phyloP scores from a whole-genome alignment of 306 rosid genomes.

The Mucuna pruriens region DNA sequence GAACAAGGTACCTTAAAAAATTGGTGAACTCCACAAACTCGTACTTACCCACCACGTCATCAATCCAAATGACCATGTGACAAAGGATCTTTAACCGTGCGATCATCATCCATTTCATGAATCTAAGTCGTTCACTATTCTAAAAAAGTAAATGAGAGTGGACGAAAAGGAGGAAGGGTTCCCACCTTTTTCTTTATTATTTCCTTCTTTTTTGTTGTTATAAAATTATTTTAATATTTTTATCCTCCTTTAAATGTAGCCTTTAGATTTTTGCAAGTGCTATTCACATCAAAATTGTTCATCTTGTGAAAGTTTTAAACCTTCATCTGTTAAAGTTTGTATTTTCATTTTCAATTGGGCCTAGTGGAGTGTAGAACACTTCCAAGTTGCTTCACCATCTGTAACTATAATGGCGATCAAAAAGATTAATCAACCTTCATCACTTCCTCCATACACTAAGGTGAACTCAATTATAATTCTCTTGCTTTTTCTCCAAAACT shows the following conservation, averaged over 20 bases:
- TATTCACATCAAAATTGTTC: slow-evolving; percentile 38
- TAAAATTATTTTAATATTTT: background rate
- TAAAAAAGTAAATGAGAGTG: background rate
- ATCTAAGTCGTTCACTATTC: background rate
- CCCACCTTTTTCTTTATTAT: background rate
- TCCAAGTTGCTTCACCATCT: slow-evolving; percentile 35
- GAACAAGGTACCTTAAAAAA: background rate
- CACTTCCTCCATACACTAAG: slow-evolving; percentile 76
- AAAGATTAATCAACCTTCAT: slow-evolving; percentile 53
- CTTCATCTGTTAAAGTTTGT: slow-evolving; percentile 10
- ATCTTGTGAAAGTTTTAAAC: slow-evolving; percentile 28
- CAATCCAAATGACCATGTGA: too few species aligned
- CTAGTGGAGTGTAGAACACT: background rate
- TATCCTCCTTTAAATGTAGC: slow-evolving; percentile 33
- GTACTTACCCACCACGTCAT: too few species aligned
- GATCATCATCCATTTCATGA: too few species aligned
- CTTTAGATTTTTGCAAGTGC: slow-evolving; percentile 21
- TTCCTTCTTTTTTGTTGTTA: background rate
- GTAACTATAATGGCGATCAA: slow-evolving; percentile 59
- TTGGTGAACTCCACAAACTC: background rate
- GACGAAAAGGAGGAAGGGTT: background rate
- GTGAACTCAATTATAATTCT: slow-evolving; percentile 37
- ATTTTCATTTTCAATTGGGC: background rate
- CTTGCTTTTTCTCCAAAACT: background rate
- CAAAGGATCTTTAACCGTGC: too few species aligned